Base-by-base conservation (phyloP, 257 asterid species). In the Ballota nigra region DNA sequence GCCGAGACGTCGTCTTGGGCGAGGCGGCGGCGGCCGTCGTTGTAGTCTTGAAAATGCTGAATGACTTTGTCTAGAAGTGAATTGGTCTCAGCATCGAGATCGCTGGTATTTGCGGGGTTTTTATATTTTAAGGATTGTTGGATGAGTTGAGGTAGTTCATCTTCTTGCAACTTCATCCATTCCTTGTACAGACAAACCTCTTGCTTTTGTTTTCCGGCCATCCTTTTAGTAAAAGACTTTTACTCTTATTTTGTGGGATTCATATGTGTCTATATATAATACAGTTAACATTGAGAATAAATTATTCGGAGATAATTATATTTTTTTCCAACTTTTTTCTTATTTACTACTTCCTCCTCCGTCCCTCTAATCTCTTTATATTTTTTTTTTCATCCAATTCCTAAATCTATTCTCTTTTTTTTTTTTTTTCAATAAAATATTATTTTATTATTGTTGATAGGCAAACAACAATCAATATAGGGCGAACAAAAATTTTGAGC, bases 141-240 rank as follows among this genome's bases (percentile, higher is more conserved):
- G 41, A 57, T 18, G 18, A 70, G 73, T 11, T 76, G 69, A 0
- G 63, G 45, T 16, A 76, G 69, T 71, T 76, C 81, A 70, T 76
- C 68, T 58, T 55, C 76, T 63, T 63, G 76, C 61, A 40, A 56
- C 1, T 18, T 70, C 77, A 70, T 70, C 80, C 77, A 70, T 63
- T 70, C 77, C n/a, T 64, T 11, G 81, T 77, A 70, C 15, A 73
- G 23, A 6, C 59, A 13, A 0, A 52, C 41, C 18, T 53, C 72
- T 15, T 13, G 5, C 5, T 15, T 20, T 26, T 36, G 12, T 64
- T 22, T 22, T 31, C 55, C 63, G 4, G 5, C 70, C 64, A 62
- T 70, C 41, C n/a, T 62, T 33, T 8, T n/a, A 29, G 34, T 4
- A 29, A 1, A 0, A 29, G 34, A 0, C 34, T 29, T 29, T n/a